Evolutionary conservation across 768 basidiomycete genomes (phyloP).

Genomic region (Mycena haematopus): DNA sequence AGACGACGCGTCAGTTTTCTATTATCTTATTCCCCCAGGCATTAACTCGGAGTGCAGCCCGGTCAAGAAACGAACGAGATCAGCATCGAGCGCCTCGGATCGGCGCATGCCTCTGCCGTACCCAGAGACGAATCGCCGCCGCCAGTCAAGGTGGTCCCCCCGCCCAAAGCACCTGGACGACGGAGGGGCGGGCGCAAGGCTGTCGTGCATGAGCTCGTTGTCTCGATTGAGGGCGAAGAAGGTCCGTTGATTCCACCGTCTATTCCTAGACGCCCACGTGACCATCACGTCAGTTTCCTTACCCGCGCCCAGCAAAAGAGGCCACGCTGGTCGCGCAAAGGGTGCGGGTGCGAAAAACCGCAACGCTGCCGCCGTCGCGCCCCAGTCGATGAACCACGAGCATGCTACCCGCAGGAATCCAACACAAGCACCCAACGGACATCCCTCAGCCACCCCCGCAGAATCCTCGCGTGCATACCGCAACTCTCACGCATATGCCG

Average conservation of each 20-base stretch:
- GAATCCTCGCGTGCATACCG: conserved; percentile 73
- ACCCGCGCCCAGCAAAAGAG: conserved; percentile 40
- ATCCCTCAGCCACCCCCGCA: conserved; percentile 45
- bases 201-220: conserved; percentile 40
- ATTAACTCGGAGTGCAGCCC: conserved; percentile 40
- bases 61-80: conserved; percentile 77
- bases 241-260: conserved; percentile 46
- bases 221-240: conserved; percentile 63
- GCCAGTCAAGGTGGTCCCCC: conserved; percentile 37
- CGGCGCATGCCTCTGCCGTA: conserved; percentile 47
- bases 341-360: conserved; percentile 48
- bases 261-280: conserved; percentile 27
- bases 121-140: conserved; percentile 50
- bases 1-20: conserved; percentile 68
- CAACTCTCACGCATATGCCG: conserved; percentile 80
- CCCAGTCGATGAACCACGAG: conserved; percentile 47
- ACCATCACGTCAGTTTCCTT: conserved; percentile 28
- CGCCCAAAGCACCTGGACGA: conserved; percentile 41
- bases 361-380: conserved; percentile 42
- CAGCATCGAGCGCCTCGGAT: conserved; percentile 75
- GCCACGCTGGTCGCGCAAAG: conserved; percentile 46
- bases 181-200: conserved; percentile 52
- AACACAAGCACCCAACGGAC: conserved; percentile 42
- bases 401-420: conserved; percentile 58
- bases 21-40: conserved; percentile 4